phyloP scores from a whole-genome alignment of 2,329 filamentous ascomycete species.

The Penicillium sp. region DNA sequence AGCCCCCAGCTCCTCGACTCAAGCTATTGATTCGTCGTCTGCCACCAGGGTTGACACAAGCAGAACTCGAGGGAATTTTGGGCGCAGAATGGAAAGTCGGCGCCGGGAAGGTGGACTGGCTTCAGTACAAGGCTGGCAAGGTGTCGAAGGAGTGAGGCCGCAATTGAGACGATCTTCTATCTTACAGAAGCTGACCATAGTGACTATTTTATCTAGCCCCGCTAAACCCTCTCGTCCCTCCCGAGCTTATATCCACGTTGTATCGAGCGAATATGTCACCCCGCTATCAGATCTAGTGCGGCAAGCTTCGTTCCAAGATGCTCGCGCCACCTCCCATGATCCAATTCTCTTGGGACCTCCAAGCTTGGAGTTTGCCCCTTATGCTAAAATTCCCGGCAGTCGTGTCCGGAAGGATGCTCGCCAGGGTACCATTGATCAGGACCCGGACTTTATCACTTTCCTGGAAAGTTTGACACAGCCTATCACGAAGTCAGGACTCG shows the following conservation, averaged over 20 bases:
- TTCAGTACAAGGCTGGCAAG: conserved; percentile 71
- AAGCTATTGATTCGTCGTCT: conserved; percentile 85
- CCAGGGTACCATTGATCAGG: conserved; percentile 94
- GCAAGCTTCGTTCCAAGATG: conserved; percentile 73
- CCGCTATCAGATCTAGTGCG: conserved; percentile 71
- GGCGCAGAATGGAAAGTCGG: conserved; percentile 80
- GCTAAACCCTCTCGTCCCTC: conserved; percentile 81
- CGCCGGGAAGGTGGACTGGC: conserved; percentile 83
- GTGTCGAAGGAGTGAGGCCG: conserved; percentile 73
- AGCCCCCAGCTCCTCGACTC: conserved; percentile 61
- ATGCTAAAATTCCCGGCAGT: conserved; percentile 75
- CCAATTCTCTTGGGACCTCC: conserved; percentile 76
- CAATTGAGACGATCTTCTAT: neutral
- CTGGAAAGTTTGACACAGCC: conserved; percentile 82
- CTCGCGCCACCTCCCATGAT: conserved; percentile 72
- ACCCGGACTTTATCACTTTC: conserved; percentile 93
- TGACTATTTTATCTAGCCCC: conserved; percentile 52
- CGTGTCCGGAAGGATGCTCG: conserved; percentile 78
- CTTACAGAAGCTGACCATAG: neutral
- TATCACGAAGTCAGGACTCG: conserved; percentile 56
- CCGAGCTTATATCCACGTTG: conserved; percentile 79
- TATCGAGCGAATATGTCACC: conserved; percentile 67
- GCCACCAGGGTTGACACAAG: conserved; percentile 78
- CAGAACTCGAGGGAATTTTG: conserved; percentile 71
- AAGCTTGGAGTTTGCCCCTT: conserved; percentile 76